Evolutionary conservation across 108 stramenopile genomes (phyloP), one percentile per base, ranked within the genome.

Genomic region (Mayamaea pseudoterrestris): DNA sequence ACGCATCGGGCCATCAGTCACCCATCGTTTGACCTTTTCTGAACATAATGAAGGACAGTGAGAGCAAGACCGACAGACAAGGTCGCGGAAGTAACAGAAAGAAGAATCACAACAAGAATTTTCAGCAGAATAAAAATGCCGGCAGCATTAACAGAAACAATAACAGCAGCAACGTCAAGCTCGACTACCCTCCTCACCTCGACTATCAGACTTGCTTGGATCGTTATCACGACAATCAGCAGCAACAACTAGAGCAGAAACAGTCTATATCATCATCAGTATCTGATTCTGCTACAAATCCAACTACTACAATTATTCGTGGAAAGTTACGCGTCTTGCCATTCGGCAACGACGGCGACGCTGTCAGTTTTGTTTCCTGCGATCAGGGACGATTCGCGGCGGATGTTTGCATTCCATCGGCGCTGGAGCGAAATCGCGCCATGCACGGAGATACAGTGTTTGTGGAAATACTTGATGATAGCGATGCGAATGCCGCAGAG

Each of bases 381-480:
- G 90, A 91, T 68, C 67, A 80, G 27, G 84, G 84, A 6, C 47
- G 49, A 5, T 60, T 73, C 42, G 9, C n/a, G n/a, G 41, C 49
- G 27, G 94, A 95, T 55, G 63, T 93, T 16, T 18, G 84, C 25
- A 50, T 95, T 22, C 48, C 53, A 24, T 57, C 55, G n/a, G 66
- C 68, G 20, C 29, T 61, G 28, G 67, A 66, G 32, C 65, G 78
- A 7, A 95, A 95, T 57, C 65, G 94, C 9, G 86, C 86, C 0
- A 51, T 93, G 32, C 74, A 93, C 71, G 90, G 90, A 0, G 90
- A 95, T 60, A 42, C 50, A 12, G 90, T 95, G 2, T 92, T 71
- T 70, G 77, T 95, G 9, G 73, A 84, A 53, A 35, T 95, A 7
- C 23, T 73, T 1, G 76, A 58, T 21, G 59, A 40, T 29, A 52